Evolutionary conservation across 495 filamentous ascomycete genomes (phyloP).

Genomic region (Endocarpon pusillum): DNA sequence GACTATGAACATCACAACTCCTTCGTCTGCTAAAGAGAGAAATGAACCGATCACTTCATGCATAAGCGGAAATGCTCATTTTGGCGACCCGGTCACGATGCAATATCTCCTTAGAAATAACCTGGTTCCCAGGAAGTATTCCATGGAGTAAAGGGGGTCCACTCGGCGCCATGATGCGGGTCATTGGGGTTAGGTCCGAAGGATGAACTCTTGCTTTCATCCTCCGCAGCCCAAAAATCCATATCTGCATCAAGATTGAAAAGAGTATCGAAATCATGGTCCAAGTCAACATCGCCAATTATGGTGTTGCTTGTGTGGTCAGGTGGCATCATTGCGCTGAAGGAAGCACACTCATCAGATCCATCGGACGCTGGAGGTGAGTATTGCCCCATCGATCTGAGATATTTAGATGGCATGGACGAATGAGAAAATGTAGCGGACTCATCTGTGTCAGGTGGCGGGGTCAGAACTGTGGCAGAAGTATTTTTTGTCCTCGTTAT

Average conservation of each 20-base stretch:
- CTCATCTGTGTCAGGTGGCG: conserved; percentile 6
- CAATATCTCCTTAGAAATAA: not conserved
- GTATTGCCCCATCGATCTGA: not conserved
- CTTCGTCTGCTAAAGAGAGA: no score
- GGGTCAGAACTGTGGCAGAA: conserved; percentile 2
- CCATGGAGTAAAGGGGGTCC: not conserved
- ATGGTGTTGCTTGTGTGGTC: conserved; percentile 31
- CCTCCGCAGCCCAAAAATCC: conserved; percentile 18
- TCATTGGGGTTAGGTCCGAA: conserved; percentile 1
- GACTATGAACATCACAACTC: no score
- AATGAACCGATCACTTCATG: no score
- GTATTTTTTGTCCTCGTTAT: conserved; percentile 15
- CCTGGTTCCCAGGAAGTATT: not conserved
- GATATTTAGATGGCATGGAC: not conserved
- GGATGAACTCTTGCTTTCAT: conserved; percentile 9
- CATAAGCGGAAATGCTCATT: not conserved
- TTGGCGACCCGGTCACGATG: not conserved
- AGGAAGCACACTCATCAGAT: not conserved
- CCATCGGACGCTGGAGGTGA: conserved; percentile 1
- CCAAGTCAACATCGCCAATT: conserved; percentile 31
- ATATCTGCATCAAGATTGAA: conserved; percentile 29
- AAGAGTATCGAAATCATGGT: conserved; percentile 31
- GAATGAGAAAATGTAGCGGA: conserved; percentile 6
- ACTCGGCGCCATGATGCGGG: not conserved
- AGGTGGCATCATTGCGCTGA: conserved; percentile 16